Base-by-base conservation (phyloP, 192 early-diverging fungal genomes). In the Entophlyctis luteolus region DNA sequence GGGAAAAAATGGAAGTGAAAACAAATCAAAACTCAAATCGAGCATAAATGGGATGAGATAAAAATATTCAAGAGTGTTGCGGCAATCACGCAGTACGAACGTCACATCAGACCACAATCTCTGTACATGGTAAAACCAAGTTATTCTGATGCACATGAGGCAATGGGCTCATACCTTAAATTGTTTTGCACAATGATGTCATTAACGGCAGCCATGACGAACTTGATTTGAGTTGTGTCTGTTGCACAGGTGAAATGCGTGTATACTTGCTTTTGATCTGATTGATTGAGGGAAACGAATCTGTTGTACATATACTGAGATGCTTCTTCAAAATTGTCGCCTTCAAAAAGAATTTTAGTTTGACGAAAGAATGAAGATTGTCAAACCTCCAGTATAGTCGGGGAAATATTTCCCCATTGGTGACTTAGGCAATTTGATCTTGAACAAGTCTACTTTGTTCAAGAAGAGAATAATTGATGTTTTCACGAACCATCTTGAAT, bases 391-490 rank as follows among this genome's bases (percentile, higher is more conserved):
- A 3, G 48, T 70, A 73, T 89, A 98, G 73, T 98, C 95, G 0
- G 87, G 83, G 83, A 98, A 98, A 77, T 90, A 98, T 55, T 90
- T 87, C 31, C 73, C 65, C 84, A 98, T 84, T 25, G 94, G 92
- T 18, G 87, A 90, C 36, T 78, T 75, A 32, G 85, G 85, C 54
- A 98, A 78, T 80, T 98, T 98, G 68, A 92, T 88, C 58, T 82
- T 85, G 84, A 98, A 96, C 28, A 93, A 81, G 82, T 98, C 95
- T 66, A 98, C 93, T 79, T 98, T 98, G 87, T 98, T 98, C 50
- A 98, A 80, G 87, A 98, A 98, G 47, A 98, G 81, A 72, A 98
- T 98, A 32, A 98, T 94, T n/a, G 93, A 94, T 1, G 95, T 98
- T 71, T 92, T 91, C 33, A 91, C 88, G 59, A 98, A 98, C 95